Base-by-base conservation (phyloP, 495 filamentous ascomycete genomes). In the Aspergillus coremiiformis region DNA sequence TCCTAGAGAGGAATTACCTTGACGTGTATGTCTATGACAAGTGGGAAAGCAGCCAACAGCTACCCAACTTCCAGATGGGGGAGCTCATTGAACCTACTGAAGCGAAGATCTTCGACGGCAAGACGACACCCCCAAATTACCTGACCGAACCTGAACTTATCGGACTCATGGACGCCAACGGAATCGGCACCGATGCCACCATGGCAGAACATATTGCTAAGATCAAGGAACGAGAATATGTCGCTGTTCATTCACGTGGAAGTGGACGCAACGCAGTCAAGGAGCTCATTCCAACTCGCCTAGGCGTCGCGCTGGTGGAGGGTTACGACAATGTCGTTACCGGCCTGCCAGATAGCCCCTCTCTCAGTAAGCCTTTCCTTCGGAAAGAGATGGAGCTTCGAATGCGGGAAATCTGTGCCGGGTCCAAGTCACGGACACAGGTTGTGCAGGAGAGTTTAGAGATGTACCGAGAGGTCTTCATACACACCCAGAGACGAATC, bases 151-250 rank as follows among this genome's bases (percentile, higher is more conserved):
- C 93, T 2, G 93, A 97, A 64, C 75, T 98, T n/a, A 96, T 98
- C 67, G 88, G 85, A 4, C 77, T 98, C 20, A 98, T 98, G 93
- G 94, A 98, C 70, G 92, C 88, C 14, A 97, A 98, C 65, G 93
- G 93, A 10, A 98, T 98, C 59, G 93, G 93, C 14, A 98, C 93
- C 4, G 93, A 98, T 70, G 93, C 93, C 10, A 97, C 93, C 0
- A 98, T 98, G 94, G 92, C 93, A 0, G 93, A 98, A 57, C 93
- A 98, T 64, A 97, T 98, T 61, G 81, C 86, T 39, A 96, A 94
- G 64, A 91, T 98, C 66, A 89, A 96, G 66, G 83, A 91, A 35
- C 74, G 93, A 24, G 72, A 88, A 43, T 98, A 98, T 62, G 90
- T 90, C 21, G 78, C 78, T 39, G 81, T 82, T 2, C 70, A 82